Evolutionary conservation across 768 basidiomycete species (phyloP).

Genomic region (Stropharia rugosoannulata): DNA sequence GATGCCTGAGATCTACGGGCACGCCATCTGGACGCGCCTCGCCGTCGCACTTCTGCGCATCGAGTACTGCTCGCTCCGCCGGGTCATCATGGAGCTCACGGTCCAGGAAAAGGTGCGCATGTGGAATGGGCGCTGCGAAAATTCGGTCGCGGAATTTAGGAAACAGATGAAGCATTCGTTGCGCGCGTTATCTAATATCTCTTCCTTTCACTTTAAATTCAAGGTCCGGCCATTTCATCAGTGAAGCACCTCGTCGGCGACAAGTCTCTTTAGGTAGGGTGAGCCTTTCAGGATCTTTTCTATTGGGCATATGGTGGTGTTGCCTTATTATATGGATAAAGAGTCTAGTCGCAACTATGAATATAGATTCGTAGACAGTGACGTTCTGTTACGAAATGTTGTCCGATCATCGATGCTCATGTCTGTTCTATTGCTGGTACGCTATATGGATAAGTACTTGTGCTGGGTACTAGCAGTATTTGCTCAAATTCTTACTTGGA

Average conservation of each 20-base stretch:
- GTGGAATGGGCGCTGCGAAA: constrained; percentile 9
- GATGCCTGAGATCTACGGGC: constrained; percentile 1
- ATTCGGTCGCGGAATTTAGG: constrained; percentile 11
- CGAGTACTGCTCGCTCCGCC: constrained; percentile 11
- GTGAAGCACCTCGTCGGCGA: neutral
- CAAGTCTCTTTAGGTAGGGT: too few species aligned
- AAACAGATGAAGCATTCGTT: constrained; percentile 11
- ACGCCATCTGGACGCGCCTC: constrained; percentile 13
- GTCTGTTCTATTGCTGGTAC: too few species aligned
- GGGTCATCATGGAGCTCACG: constrained; percentile 14
- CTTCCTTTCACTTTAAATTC: constrained; percentile 16
- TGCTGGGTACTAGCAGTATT: too few species aligned
- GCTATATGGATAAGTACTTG: too few species aligned
- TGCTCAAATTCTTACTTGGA: too few species aligned
- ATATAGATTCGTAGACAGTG: too few species aligned
- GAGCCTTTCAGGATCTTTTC: too few species aligned
- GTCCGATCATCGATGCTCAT: too few species aligned
- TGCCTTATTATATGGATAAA: too few species aligned
- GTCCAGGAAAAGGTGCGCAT: constrained; percentile 10
- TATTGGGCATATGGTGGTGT: too few species aligned
- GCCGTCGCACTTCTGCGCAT: constrained; percentile 3
- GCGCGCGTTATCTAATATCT: constrained; percentile 8
- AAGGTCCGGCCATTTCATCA: constrained; percentile 11
- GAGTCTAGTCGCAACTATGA: too few species aligned
- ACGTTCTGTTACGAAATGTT: too few species aligned